A percentile compares a stretch with the other conserved stretches of the same genome.
phyloP scores from a whole-genome alignment of 2,329 filamentous ascomycete genomes.

The Claviceps pazoutovae region DNA sequence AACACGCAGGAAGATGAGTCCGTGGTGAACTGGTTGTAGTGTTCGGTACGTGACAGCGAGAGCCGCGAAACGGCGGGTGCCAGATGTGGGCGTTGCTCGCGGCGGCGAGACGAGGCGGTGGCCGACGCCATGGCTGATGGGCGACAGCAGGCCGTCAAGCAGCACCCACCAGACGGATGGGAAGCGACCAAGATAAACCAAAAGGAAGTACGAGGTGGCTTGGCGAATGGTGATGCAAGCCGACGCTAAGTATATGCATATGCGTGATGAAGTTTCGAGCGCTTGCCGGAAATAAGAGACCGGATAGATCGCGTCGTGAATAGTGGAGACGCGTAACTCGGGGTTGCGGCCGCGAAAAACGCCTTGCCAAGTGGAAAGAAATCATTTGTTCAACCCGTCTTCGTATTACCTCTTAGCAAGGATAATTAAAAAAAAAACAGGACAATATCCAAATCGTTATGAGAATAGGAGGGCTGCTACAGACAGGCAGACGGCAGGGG shows the following conservation, averaged over 20 bases:
- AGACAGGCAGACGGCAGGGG: not conserved
- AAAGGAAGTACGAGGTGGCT: not conserved
- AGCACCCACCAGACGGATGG: not conserved
- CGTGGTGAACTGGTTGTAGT: conserved; percentile 69
- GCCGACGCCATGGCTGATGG: conserved; percentile 46
- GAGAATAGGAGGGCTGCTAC: conserved; percentile 6
- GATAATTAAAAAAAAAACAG: too few species aligned
- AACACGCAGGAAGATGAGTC: conserved; percentile 55
- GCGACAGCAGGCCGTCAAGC: conserved; percentile 9
- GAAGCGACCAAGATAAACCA: not conserved
- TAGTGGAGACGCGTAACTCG: too few species aligned
- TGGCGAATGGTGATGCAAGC: too few species aligned
- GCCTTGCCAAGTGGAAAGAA: too few species aligned
- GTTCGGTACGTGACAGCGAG: conserved; percentile 44
- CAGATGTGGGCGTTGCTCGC: conserved; percentile 2
- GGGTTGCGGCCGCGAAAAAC: too few species aligned
- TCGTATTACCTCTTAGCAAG: too few species aligned
- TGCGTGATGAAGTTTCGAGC: too few species aligned
- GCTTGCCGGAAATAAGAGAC: too few species aligned
- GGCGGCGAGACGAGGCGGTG: conserved; percentile 9
- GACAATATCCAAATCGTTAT: not conserved
- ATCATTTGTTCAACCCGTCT: too few species aligned
- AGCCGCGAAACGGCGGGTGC: conserved; percentile 49
- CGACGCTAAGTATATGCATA: too few species aligned
- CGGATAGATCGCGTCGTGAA: too few species aligned